Base-by-base conservation (phyloP, 1,139 yeast genomes). In the Geotrichum bryndzae region DNA sequence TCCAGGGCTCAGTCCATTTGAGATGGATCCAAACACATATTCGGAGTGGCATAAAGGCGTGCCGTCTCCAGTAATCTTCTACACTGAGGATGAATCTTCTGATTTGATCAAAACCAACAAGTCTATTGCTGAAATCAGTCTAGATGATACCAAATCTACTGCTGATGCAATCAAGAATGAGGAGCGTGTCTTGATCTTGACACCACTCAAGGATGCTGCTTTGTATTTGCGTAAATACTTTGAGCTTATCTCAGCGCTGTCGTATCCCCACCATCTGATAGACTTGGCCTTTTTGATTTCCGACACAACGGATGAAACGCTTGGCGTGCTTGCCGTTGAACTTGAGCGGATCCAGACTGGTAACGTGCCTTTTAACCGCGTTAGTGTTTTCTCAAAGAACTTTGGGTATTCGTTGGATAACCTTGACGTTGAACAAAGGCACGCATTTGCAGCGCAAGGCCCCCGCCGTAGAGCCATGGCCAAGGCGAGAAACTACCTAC, bases 391-490 rank as follows among this genome's bases (percentile, higher is more conserved):
- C 74, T 84, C 85, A 67, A 90, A 90, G 71, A 95, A 90, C 74
- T 90, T 90, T 71, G 96, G 96, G 18, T 92, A 87, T 73, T 81
- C 81, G 6, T 94, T 95, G 13, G 96, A 89, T 72, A 91, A 95
- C 10, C 64, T 70, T 51, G 71, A 72, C 54, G 74, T 73, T 23
- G 68, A 69, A 29, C 96, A 89, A 71, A 79, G 96, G 65, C 97
- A 90, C 72, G 95, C 90, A 23, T 95, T 90, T 56, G 89, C 88
- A 72, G 92, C 88, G 27, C 97, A 90, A 75, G 97, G 96, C 18
- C 87, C 89, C 51, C 82, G 97, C 69, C 79, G 97, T 65, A 90
- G 88, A 72, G 76, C 89, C 65, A 89, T 90, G 96, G 96, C 96
- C 1, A 79, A 95, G 63, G 96, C 96, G 2, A 80, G 97, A 73